Evolutionary conservation across 2,329 filamentous ascomycete genomes (phyloP).

Genomic region (Nigrospora osmanthi): DNA sequence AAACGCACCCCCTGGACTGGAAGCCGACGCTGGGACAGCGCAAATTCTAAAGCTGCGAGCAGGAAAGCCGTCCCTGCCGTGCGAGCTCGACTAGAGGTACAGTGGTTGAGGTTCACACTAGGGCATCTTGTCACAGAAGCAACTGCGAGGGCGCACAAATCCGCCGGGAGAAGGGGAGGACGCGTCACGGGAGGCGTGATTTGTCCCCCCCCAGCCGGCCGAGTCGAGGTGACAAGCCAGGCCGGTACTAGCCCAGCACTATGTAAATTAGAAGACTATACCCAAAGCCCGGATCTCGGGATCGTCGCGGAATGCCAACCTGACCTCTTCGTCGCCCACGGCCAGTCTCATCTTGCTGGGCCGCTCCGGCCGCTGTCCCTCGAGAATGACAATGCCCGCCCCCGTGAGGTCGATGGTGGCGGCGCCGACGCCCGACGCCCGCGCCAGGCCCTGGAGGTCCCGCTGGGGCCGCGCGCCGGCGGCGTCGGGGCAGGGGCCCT

Average conservation of each 20-base stretch:
- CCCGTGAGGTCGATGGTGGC: constrained; percentile 80
- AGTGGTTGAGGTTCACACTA: no score
- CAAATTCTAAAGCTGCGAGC: constrained; percentile 50
- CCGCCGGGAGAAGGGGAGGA: no score
- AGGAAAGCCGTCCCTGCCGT: no score
- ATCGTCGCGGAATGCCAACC: constrained; percentile 81
- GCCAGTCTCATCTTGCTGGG: constrained; percentile 81
- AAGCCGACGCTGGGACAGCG: constrained; percentile 70
- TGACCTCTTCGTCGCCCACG: constrained; percentile 85
- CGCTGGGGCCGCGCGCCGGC: constrained; percentile 10
- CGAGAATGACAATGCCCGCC: constrained; percentile 79
- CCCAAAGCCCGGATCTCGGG: constrained; percentile 76
- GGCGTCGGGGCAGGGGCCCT: background rate
- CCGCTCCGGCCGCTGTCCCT: constrained; percentile 72
- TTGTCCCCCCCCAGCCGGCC: no score
- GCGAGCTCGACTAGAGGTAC: no score
- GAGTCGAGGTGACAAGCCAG: no score
- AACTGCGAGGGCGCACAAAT: background rate
- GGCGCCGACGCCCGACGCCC: constrained; percentile 41
- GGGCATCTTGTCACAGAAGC: constrained; percentile 6
- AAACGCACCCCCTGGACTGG: constrained; percentile 90
- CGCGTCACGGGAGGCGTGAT: no score
- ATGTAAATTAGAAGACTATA: constrained; percentile 32
- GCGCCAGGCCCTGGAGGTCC: constrained; percentile 8
- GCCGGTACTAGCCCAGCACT: no score